phyloP scores from a whole-genome alignment of 768 basidiomycete species.

The Punctularia strigosozonata region DNA sequence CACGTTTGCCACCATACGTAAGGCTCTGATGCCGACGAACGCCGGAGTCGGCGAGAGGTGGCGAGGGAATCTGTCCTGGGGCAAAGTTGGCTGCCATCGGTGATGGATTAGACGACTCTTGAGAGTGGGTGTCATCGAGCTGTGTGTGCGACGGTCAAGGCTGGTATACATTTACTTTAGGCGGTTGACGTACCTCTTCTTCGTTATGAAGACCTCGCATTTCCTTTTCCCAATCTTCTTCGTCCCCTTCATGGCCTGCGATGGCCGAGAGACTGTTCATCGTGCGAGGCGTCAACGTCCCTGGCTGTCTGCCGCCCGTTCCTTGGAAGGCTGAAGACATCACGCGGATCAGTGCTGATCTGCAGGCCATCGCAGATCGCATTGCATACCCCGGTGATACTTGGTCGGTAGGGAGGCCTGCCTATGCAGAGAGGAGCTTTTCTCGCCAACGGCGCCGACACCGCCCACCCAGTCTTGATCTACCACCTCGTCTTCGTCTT shows the following conservation, averaged over 20 bases:
- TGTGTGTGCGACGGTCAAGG: conserved; percentile 13
- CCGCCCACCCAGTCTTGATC: conserved; percentile 75
- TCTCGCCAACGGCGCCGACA: conserved; percentile 76
- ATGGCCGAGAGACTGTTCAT: conserved; percentile 80
- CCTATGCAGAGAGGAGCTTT: conserved; percentile 64
- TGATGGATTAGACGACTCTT: conserved; percentile 29
- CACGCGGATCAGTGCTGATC: neutral
- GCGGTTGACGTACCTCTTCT: conserved; percentile 43
- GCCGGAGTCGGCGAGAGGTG: conserved; percentile 49
- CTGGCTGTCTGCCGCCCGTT: conserved; percentile 25
- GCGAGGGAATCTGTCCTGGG: conserved; percentile 44
- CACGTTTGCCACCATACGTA: conserved; percentile 49
- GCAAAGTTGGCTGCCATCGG: conserved; percentile 56
- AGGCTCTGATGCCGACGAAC: conserved; percentile 76
- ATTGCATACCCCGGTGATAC: conserved; percentile 57
- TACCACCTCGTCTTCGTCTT: conserved; percentile 64
- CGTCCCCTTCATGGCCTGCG: conserved; percentile 78
- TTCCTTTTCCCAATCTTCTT: conserved; percentile 77
- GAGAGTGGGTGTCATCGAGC: conserved; percentile 34
- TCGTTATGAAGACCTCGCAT: conserved; percentile 46
- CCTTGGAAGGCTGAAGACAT: conserved; percentile 6
- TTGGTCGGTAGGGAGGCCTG: conserved; percentile 74
- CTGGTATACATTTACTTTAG: neutral
- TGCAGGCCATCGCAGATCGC: conserved; percentile 2
- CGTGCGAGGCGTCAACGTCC: conserved; percentile 56